These are phyloP conservation scores for Phytophthora capsici DNA, from an alignment of 352 stramenopile species.

Conservation along the genomic window DNA sequence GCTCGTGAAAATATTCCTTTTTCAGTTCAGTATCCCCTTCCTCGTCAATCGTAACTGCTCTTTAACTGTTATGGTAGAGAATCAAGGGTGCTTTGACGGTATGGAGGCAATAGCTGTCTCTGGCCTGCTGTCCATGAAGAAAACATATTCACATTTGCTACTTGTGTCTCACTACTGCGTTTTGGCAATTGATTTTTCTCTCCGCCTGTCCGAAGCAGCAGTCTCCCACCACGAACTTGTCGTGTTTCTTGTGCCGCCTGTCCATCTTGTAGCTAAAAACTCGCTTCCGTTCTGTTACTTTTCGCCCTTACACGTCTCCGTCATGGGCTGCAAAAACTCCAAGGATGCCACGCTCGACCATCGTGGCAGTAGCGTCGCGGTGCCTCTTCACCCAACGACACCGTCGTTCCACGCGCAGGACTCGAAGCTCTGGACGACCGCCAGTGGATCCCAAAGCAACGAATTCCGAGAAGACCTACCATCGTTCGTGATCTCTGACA, in stretches of 20 bases:
- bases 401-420: conserved; percentile 37
- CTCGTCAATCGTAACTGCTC: conserved; percentile 5
- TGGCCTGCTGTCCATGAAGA: conserved; percentile 24
- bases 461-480: conserved; percentile 45
- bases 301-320: conserved; percentile 3
- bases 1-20: no score
- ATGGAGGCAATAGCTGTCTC: conserved; percentile 16
- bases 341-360: conserved; percentile 40
- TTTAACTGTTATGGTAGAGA: conserved; percentile 22
- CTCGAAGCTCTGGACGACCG: conserved; percentile 18
- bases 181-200: neutral
- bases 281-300: neutral
- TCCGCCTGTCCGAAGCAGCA: conserved; percentile 31
- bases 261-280: conserved; percentile 14
- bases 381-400: conserved; percentile 37
- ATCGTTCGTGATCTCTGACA: conserved; percentile 58
- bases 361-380: conserved; percentile 15
- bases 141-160: conserved; percentile 35
- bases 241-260: conserved; percentile 12
- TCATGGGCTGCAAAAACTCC: conserved; percentile 74
- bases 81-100: conserved; percentile 6
- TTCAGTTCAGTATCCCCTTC: neutral
- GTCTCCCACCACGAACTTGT: conserved; percentile 4
- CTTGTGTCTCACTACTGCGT: conserved; percentile 14
- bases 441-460: conserved; percentile 34